These are phyloP conservation scores for Geosiphon pyriformis DNA, from an alignment of 192 early-diverging fungal species.

Conservation along the genomic window DNA sequence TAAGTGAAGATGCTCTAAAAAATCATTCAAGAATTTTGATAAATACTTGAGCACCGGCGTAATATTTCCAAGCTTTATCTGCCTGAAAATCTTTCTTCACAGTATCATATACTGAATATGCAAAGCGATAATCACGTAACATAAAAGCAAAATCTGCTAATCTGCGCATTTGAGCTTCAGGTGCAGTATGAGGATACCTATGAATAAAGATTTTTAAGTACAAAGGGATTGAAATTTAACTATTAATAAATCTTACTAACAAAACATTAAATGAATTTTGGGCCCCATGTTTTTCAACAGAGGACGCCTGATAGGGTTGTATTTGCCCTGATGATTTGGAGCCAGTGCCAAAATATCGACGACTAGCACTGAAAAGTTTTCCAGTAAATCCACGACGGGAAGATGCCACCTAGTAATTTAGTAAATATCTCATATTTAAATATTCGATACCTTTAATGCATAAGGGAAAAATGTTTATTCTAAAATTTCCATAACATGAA, in stretches of 20 bases:
- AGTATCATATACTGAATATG: slow-evolving; percentile 82
- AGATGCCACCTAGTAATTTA: slow-evolving; percentile 58
- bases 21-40: background rate
- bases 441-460: too few relatives aligned
- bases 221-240: background rate
- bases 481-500: background rate
- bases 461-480: too few relatives aligned
- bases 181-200: slow-evolving; percentile 66
- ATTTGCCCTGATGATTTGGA: slow-evolving; percentile 32
- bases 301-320: slow-evolving; percentile 38
- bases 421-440: background rate
- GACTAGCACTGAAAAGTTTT: slow-evolving; percentile 75
- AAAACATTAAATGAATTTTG: slow-evolving; percentile 29
- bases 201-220: slow-evolving; percentile 1
- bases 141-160: slow-evolving; percentile 97
- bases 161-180: slow-evolving; percentile 87
- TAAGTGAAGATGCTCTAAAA: background rate
- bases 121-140: slow-evolving; percentile 90
- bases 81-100: slow-evolving; percentile 80
- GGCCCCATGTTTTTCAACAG: slow-evolving; percentile 31
- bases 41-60: slow-evolving; percentile 60
- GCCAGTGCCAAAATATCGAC: slow-evolving; percentile 76
- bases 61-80: slow-evolving; percentile 72
- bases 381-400: slow-evolving; percentile 85
- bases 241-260: slow-evolving; percentile 26